Base-by-base conservation (phyloP, 495 filamentous ascomycete species). In the Friedmanniomyces simplex region DNA sequence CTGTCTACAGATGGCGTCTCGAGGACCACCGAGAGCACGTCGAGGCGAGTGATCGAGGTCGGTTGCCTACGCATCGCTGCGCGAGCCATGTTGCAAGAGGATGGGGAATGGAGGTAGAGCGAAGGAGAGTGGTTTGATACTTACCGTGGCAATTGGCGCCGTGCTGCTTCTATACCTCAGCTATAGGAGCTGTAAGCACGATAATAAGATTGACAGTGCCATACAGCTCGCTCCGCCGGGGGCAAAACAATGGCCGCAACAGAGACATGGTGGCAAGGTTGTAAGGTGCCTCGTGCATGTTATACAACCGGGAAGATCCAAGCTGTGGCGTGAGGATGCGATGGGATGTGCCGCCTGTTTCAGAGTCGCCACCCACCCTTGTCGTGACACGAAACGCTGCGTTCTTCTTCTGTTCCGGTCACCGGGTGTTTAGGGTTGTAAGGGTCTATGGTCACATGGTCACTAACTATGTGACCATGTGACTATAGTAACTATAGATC, bases 1-100 rank as follows among this genome's bases (percentile, higher is more conserved):
- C 25, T 52, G 2, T 22, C 18, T 14, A 49, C 5, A 20, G 49
- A 52, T 16, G 49, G n/a, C 12, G 26, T 52, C 30, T 52, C 49
- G 8, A 52, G 30, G 1, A 52, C 49, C 2, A 52, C 49, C 4
- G 49, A 52, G 20, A 52, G 49, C 49, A 52, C 49, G 34, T 52
- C 49, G n/a, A 52, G 18, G 13, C 49, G 49, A 16, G 30, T 52
- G 39, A 43, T 5, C 39, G 39, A 43, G 39, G 5, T 43, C 39
- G 39, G 39, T 43, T 43, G 39, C 14, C 39, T 43, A 20, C 39
- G 39, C 13, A 20, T 16, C 13, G 13, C 14, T 43, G 39, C 4
- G 14, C 39, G 39, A 43, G 39, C 5, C 39, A 43, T 43, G 39
- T n/a, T 43, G 14, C 4, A 43, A 43, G 14, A 43, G 39, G 14